Evolutionary conservation across 2,329 filamentous ascomycete genomes (phyloP), one percentile per base, ranked within the genome.

Genomic region (Proliferodiscus dingleyae): DNA sequence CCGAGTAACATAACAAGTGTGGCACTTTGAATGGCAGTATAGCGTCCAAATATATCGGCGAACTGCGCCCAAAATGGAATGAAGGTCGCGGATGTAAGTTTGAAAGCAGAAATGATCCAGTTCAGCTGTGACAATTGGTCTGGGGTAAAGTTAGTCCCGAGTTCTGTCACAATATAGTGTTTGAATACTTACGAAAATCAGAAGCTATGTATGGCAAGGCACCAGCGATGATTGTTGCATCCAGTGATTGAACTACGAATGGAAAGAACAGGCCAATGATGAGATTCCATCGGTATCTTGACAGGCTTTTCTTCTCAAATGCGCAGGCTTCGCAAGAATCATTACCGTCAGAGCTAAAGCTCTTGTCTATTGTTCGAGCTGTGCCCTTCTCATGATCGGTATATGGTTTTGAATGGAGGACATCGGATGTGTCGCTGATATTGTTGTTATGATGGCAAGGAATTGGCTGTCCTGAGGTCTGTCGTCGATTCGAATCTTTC

Each of bases 61-160:
- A 81, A 69, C 54, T 85, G 81, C 1, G 77, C 79, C 66, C 80
- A 85, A 42, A 77, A 74, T 3, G 81, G 81, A 7, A 85, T 80
- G 52, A 85, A 85, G 1, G 81, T 75, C 1, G 82, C 81, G 0
- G 78, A 78, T 0, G 80, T 82, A 11, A 87, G 68, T 42, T 81
- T 85, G 63, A 85, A 87, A 5, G 80, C 71, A 0, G 82, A 81
- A 15, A 85, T 76, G 57, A 87, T 83, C 80, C 81, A 85, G 57
- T 83, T 85, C 2, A 83, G 69, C 54, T 82, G 74, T 15, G 74
- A 70, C 4, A 79, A 59, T 57, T 79, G 61, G 49, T 71, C 73
- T 74, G 45, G n/a, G n/a, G n/a, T 16, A 0, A 10, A 4, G 21
- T 54, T 36, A 53, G 52, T 19, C 22, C 9, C 2, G 19, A 10